These are phyloP conservation scores for Hamamelis virginiana DNA, from an alignment of 164 flowering plant genomes.

Conservation along the genomic window DNA sequence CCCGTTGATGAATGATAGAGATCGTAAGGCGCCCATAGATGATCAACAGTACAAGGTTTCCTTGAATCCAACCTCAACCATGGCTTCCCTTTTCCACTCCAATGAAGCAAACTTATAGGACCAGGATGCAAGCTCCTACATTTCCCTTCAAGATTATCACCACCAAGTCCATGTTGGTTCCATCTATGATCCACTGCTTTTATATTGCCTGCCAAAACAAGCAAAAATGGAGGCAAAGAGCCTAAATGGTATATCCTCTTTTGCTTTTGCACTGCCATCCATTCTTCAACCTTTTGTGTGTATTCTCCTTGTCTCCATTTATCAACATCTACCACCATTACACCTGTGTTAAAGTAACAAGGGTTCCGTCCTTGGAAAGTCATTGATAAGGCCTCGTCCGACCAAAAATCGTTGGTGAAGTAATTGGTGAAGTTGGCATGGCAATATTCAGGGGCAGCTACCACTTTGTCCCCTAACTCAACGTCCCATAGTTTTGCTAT, in stretches of 20 bases:
- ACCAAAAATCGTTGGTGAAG: conserved; percentile 53
- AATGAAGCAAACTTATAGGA: conserved; percentile 54
- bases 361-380: conserved; percentile 38
- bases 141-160: conserved; percentile 57
- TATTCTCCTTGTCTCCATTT: conserved; percentile 36
- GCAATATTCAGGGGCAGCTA: conserved; percentile 66
- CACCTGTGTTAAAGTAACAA: conserved; percentile 59
- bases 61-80: conserved; percentile 58
- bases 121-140: conserved; percentile 63
- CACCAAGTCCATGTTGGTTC: conserved; percentile 67
- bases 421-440: conserved; percentile 60
- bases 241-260: conserved; percentile 55
- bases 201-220: conserved; percentile 50
- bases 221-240: conserved; percentile 55
- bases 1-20: conserved; percentile 35
- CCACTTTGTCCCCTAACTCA: conserved; percentile 32
- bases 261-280: conserved; percentile 49
- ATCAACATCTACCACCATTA: conserved; percentile 45
- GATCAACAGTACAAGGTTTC: conserved; percentile 51
- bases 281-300: conserved; percentile 36
- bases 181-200: conserved; percentile 54
- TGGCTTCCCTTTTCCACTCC: conserved; percentile 69
- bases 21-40: conserved; percentile 57
- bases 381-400: conserved; percentile 21
- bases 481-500: conserved; percentile 52